Base-by-base conservation (phyloP, 2,329 filamentous ascomycete genomes). In the Fusarium subtropicale region DNA sequence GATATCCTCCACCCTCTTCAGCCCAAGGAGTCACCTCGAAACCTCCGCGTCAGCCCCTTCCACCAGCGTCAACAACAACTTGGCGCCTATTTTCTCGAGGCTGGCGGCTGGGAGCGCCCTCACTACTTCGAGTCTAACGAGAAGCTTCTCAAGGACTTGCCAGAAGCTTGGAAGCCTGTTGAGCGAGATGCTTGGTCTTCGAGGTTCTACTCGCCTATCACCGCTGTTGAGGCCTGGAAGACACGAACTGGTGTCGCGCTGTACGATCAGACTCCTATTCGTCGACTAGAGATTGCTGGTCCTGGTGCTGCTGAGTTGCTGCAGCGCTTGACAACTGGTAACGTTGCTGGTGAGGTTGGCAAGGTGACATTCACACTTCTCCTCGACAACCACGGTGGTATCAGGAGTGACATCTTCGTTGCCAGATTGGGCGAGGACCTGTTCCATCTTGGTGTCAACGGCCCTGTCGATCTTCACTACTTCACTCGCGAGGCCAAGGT, bases 171-270 rank as follows among this genome's bases (percentile, higher is more conserved):
- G 87, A 79, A 79, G 60, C 86, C 87, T 0, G 79, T 83, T 1
- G 82, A 85, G 38, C 83, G 88, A 13, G 88, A 90, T 72, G 76
- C 82, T 0, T 90, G 88, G 88, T 87, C 88, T 1, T 78, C 83
- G 0, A 78, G 79, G 26, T 87, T 84, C 64, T 85, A 88, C 74
- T 90, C 87, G 0, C 85, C 87, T 0, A 85, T 90, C 38, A 82
- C 84, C 1, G 87, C 86, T 0, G 87, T 80, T 1, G 88, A 90
- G 74, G 88, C 88, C 0, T 90, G 87, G 87, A 90, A 88, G 79
- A 90, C 88, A 3, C 83, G 88, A 2, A 88, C 87, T 7, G 84
- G 86, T 0, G 87, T 85, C 3, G 88, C 86, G 10, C 82, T 90
- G 82, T 90, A 86, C 71, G 88, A 90, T 67, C 84, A 90, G 82